Evolutionary conservation across 805 yeast species (phyloP), one percentile per base, ranked within the genome.

Genomic region (Pichia manshurica): DNA sequence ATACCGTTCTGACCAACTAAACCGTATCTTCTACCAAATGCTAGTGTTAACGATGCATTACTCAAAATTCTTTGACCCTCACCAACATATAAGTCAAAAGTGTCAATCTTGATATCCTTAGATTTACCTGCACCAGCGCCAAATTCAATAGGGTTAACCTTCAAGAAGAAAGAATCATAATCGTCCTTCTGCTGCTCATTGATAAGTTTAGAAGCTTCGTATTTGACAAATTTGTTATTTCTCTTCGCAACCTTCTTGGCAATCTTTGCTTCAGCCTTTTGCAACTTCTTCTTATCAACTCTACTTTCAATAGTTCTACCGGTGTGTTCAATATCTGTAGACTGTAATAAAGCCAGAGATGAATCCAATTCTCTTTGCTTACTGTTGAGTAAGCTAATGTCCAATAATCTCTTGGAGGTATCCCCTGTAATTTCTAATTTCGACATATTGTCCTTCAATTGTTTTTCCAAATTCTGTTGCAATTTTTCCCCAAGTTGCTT

Each of bases 1-100:
- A 93, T 90, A 91, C 99, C 99, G 72, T 93, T 93, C 64, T 90
- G 95, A 67, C 99, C 99, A 39, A 93, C 96, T 45, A 93, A 71
- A 79, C 99, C 99, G 59, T 93, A 93, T 64, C 98, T 80, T 66
- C 86, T 88, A 47, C 99, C 99, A 64, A 83, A 83, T 25, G 96
- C 82, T 54, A 93, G 75, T 1, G 96, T 82, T 55, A 93, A 77
- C 21, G 89, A 77, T 23, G 98, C 84, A 64, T 90, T 95, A 39
- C 91, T 81, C 53, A 93, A 74, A 46, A 93, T 91, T 69, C 99
- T 80, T 67, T 86, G 84, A 53, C 97, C 98, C 49, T 87, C 95
- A 51, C 99, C 98, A 51, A 93, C 97, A 61, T 89, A 89, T 50
- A 93, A 73, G 66, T 93, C 99, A 62, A 93, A 87, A 57, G 82